A percentile compares a stretch with the other conserved stretches of the same genome.
Evolutionary conservation across 2,329 filamentous ascomycete genomes (phyloP).

Genomic region (Bipolaris oryzae): DNA sequence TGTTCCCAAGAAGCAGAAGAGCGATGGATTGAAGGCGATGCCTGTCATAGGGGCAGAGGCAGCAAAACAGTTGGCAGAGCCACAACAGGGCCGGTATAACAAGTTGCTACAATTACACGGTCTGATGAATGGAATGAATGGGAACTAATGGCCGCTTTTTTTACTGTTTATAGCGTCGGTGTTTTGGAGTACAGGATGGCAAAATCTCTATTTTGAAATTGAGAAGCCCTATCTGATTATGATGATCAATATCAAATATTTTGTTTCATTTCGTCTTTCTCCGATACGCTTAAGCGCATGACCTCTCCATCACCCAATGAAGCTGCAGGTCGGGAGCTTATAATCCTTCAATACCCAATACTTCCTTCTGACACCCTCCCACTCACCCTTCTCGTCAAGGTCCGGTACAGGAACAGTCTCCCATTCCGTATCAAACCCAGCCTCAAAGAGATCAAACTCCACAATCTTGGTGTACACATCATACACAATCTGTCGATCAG

Average conservation of each 20-base stretch:
- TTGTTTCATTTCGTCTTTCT: neutral
- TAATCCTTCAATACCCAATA: slow-evolving; percentile 90
- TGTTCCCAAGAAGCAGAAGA: slow-evolving; percentile 53
- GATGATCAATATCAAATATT: neutral
- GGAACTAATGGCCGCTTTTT: slow-evolving; percentile 12
- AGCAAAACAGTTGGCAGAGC: slow-evolving; percentile 52
- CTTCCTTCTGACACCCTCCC: slow-evolving; percentile 83
- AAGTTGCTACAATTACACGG: slow-evolving; percentile 46
- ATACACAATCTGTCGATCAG: slow-evolving; percentile 90
- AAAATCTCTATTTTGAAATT: neutral
- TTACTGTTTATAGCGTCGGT: slow-evolving; percentile 10
- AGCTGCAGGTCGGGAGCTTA: slow-evolving; percentile 74
- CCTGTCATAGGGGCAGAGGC: slow-evolving; percentile 51
- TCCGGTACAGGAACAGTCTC: slow-evolving; percentile 75
- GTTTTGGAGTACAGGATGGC: slow-evolving; percentile 9
- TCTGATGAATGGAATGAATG: slow-evolving; percentile 38
- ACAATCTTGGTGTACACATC: slow-evolving; percentile 91
- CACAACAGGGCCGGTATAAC: slow-evolving; percentile 50
- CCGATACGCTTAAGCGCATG: neutral
- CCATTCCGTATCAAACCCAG: slow-evolving; percentile 90
- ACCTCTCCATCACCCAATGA: slow-evolving; percentile 63
- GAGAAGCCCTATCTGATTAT: neutral
- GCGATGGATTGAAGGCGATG: slow-evolving; percentile 48
- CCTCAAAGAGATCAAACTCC: slow-evolving; percentile 88
- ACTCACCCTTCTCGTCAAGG: slow-evolving; percentile 74